A percentile compares a stretch with the other conserved stretches of the same genome.
These are phyloP conservation scores for Letharia lupina DNA, from an alignment of 495 filamentous ascomycete species.

Conservation along the genomic window DNA sequence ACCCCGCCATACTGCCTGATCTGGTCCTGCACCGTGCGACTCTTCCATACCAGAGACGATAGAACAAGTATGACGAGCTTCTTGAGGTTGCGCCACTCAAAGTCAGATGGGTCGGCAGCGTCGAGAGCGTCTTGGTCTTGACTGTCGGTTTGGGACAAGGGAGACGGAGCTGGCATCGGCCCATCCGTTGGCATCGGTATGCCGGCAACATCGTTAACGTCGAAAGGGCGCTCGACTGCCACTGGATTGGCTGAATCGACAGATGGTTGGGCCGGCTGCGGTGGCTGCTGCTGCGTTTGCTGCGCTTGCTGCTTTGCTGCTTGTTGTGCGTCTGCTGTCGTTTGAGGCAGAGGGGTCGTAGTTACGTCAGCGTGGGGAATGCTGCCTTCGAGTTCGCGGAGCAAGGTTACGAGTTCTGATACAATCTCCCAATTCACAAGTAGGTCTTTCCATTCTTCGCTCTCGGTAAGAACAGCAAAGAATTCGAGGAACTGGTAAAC, in stretches of 20 bases:
- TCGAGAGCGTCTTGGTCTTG: constrained; percentile 43
- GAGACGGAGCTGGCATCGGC: constrained; percentile 23
- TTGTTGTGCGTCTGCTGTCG: constrained; percentile 26
- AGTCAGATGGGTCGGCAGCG: constrained; percentile 54
- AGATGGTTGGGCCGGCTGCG: constrained; percentile 1
- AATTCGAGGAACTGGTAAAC: constrained; percentile 90
- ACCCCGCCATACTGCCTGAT: constrained; percentile 75
- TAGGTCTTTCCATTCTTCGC: constrained; percentile 55
- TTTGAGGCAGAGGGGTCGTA: constrained; percentile 20
- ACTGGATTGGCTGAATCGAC: constrained; percentile 34
- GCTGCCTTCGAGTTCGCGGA: constrained; percentile 76
- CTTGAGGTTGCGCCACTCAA: constrained; percentile 90
- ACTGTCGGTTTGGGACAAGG: constrained; percentile 29
- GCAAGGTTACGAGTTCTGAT: constrained; percentile 72
- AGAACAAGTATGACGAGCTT: constrained; percentile 83
- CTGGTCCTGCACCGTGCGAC: constrained; percentile 70
- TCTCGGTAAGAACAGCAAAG: constrained; percentile 83
- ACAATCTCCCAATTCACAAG: constrained; percentile 83
- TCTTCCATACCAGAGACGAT: constrained; percentile 74
- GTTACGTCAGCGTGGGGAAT: constrained; percentile 64
- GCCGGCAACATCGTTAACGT: constrained; percentile 30
- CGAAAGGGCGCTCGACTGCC: constrained; percentile 49
- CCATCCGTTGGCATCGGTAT: constrained; percentile 26
- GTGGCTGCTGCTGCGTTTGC: constrained; percentile 20
- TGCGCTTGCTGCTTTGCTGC: constrained; percentile 26